Conservation (phyloP, 2,329 filamentous ascomycete species). For the Xylaria sp. region DNA sequence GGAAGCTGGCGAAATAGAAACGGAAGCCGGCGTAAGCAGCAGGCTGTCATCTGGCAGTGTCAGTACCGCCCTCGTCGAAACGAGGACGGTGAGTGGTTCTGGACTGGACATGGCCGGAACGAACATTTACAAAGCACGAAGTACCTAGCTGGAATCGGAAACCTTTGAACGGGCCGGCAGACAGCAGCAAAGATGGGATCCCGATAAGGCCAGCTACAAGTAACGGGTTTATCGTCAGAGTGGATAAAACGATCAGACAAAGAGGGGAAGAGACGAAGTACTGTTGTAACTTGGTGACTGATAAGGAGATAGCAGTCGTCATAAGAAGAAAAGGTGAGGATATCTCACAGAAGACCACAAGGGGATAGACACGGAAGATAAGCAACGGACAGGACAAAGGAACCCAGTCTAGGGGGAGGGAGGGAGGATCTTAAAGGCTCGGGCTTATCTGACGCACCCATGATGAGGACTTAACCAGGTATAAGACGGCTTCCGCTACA, state of each 20-base stretch:
- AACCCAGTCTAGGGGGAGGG: conserved; percentile 13
- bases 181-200: not conserved
- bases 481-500: conserved; percentile 1
- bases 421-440: conserved; percentile 18
- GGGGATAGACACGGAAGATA: conserved; percentile 21
- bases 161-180: not conserved
- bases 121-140: conserved; percentile 38
- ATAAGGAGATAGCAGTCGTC: conserved; percentile 17
- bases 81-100: conserved; percentile 74
- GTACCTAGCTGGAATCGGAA: conserved; percentile 1
- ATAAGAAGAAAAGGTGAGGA: not conserved
- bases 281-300: conserved; percentile 3
- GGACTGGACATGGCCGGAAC: conserved; percentile 39
- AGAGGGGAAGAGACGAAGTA: conserved; percentile 5
- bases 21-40: conserved; percentile 80
- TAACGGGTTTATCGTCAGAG: conserved; percentile 17
- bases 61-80: conserved; percentile 85
- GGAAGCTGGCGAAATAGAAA: conserved; percentile 79
- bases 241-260: not conserved
- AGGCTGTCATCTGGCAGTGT: conserved; percentile 72
- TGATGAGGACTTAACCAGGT: conserved; percentile 10
- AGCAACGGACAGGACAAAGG: conserved; percentile 4
- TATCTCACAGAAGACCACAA: conserved; percentile 11
- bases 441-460: conserved; percentile 22
- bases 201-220: conserved; percentile 1